These are phyloP conservation scores for Saccharum officinarum DNA, from an alignment of 176 grass and related monocot genomes.

Conservation along the genomic window DNA sequence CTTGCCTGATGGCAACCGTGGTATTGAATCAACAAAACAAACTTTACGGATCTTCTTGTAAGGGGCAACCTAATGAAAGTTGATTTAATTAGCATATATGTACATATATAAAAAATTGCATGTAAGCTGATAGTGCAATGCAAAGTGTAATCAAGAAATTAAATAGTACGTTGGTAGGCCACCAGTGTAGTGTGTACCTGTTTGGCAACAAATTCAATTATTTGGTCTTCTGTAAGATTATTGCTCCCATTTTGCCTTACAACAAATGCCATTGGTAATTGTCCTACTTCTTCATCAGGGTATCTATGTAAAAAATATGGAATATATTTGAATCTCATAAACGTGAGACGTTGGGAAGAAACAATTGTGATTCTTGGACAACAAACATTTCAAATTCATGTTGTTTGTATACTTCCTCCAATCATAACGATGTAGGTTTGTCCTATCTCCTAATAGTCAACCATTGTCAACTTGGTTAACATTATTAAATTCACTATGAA, in stretches of 20 bases:
- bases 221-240: background rate
- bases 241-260: background rate
- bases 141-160: background rate
- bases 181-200: background rate
- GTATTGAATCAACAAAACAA: slow-evolving; percentile 17
- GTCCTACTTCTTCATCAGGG: background rate
- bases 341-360: background rate
- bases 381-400: background rate
- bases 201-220: background rate
- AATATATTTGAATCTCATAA: background rate
- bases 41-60: slow-evolving; percentile 22
- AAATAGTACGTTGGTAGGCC: background rate
- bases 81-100: background rate
- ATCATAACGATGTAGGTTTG: background rate
- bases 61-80: slow-evolving; percentile 1
- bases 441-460: background rate
- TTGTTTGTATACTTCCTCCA: background rate
- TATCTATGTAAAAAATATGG: background rate
- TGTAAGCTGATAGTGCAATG: background rate
- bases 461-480: no score
- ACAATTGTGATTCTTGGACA: background rate
- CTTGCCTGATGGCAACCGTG: background rate
- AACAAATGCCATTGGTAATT: background rate
- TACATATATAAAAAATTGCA: background rate
- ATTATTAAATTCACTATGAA: no score